Conservation (phyloP, 2,329 filamentous ascomycete genomes). For the Chaetomium sp. region DNA sequence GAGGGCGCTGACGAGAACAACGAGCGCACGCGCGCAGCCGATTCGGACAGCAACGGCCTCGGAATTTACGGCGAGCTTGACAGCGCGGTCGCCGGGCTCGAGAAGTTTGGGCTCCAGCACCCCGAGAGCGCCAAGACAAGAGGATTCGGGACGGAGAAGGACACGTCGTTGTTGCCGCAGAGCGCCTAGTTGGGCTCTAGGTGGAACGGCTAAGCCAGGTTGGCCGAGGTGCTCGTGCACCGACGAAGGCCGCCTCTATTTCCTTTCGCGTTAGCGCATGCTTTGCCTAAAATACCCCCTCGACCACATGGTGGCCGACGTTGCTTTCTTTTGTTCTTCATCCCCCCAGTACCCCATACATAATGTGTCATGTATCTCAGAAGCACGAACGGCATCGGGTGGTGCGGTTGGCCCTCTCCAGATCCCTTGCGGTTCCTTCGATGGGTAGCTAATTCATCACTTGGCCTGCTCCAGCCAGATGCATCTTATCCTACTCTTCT, state of each 20-base stretch:
- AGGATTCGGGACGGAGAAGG: constrained; percentile 33
- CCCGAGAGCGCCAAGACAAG: constrained; percentile 39
- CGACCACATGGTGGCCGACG: constrained; percentile 8
- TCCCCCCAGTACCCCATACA: constrained; percentile 13
- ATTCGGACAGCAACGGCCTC: constrained; percentile 41
- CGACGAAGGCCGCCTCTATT: background rate
- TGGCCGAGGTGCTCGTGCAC: background rate
- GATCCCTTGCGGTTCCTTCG: background rate
- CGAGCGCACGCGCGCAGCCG: constrained; percentile 27
- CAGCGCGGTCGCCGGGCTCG: constrained; percentile 48
- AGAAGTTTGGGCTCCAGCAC: constrained; percentile 42
- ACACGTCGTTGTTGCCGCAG: constrained; percentile 37
- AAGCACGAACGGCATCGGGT: constrained; percentile 13
- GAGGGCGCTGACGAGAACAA: constrained; percentile 38
- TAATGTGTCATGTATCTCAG: constrained; percentile 28
- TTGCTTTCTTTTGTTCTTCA: constrained; percentile 15
- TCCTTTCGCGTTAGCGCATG: constrained; percentile 9
- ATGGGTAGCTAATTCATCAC: constrained; percentile 6
- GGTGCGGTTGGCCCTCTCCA: background rate
- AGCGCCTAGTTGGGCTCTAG: constrained; percentile 35
- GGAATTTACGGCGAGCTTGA: constrained; percentile 50
- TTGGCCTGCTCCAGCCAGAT: background rate
- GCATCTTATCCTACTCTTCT: background rate
- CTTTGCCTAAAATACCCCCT: constrained; percentile 21
- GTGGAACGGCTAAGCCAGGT: background rate